phyloP scores from a whole-genome alignment of 2,329 filamentous ascomycete species.

The Ophiostoma populinum region DNA sequence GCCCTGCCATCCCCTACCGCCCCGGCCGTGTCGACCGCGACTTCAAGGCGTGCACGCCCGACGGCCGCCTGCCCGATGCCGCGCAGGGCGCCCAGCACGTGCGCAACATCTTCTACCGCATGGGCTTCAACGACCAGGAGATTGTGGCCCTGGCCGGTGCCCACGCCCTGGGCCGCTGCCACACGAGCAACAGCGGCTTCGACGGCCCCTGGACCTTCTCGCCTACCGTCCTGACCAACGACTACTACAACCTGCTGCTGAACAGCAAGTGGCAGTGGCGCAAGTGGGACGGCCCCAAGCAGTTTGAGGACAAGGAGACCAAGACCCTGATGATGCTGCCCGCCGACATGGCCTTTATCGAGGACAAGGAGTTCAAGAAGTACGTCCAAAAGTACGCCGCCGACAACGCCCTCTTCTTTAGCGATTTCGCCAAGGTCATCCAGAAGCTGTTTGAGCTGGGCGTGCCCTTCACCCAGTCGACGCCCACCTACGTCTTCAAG shows the following conservation, averaged over 20 bases:
- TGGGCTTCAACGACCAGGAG: slow-evolving; percentile 95
- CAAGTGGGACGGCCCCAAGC: slow-evolving; percentile 84
- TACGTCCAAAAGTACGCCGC: slow-evolving; percentile 78
- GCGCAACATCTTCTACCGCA: slow-evolving; percentile 82
- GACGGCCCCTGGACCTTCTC: slow-evolving; percentile 86
- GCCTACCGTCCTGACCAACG: slow-evolving; percentile 82
- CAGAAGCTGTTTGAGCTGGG: slow-evolving; percentile 83
- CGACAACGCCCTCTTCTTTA: slow-evolving; percentile 83
- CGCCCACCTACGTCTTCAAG: slow-evolving; percentile 50
- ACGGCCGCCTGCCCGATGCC: slow-evolving; percentile 63
- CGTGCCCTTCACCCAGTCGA: slow-evolving; percentile 62
- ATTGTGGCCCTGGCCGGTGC: slow-evolving; percentile 81
- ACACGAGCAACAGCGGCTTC: slow-evolving; percentile 75
- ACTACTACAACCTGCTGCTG: slow-evolving; percentile 76
- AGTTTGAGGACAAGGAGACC: slow-evolving; percentile 75
- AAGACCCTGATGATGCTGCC: slow-evolving; percentile 96
- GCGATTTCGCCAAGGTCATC: slow-evolving; percentile 69
- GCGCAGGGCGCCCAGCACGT: slow-evolving; percentile 65
- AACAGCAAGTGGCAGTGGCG: slow-evolving; percentile 85
- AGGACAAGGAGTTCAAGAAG: slow-evolving; percentile 73
- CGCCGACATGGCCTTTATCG: slow-evolving; percentile 69
- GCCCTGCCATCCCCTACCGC: slow-evolving; percentile 72
- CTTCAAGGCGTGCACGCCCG: slow-evolving; percentile 71
- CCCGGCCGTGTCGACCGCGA: slow-evolving; percentile 73
- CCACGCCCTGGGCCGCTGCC: slow-evolving; percentile 74